phyloP scores from a whole-genome alignment of 1,139 yeast species.

The Protomyces inundatus region DNA sequence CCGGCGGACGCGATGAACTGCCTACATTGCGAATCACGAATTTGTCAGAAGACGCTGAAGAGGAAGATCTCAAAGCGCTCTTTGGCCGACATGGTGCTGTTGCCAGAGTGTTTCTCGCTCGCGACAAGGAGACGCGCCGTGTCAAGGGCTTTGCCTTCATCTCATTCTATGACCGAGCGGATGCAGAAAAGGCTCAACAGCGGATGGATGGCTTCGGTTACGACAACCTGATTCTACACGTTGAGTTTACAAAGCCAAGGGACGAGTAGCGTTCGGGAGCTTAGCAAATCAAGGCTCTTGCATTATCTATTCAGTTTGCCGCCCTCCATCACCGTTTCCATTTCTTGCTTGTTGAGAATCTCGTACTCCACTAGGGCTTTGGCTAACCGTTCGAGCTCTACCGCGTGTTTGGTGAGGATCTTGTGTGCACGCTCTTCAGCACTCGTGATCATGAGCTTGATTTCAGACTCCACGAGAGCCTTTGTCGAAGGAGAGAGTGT shows the following conservation, averaged over 20 bases:
- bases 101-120: constrained; percentile 75
- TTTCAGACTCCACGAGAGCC: constrained; percentile 89
- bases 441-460: constrained; percentile 62
- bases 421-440: constrained; percentile 77
- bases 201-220: constrained; percentile 85
- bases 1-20: constrained; percentile 64
- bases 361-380: constrained; percentile 93
- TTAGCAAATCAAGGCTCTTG: background rate
- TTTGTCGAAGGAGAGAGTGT: constrained; percentile 59
- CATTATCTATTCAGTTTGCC: background rate
- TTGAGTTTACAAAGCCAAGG: constrained; percentile 30
- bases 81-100: constrained; percentile 64
- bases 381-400: constrained; percentile 83
- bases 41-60: constrained; percentile 79
- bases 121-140: constrained; percentile 89
- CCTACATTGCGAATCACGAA: constrained; percentile 88
- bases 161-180: constrained; percentile 61
- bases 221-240: constrained; percentile 72
- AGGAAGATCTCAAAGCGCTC: constrained; percentile 69
- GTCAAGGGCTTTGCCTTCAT: constrained; percentile 98
- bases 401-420: constrained; percentile 54
- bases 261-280: constrained; percentile 11
- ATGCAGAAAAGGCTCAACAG: constrained; percentile 75
- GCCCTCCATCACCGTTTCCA: constrained; percentile 78
- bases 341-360: constrained; percentile 85